These are phyloP conservation scores for Annulohypoxylon nitens DNA, from an alignment of 495 filamentous ascomycete species.

Conservation along the genomic window DNA sequence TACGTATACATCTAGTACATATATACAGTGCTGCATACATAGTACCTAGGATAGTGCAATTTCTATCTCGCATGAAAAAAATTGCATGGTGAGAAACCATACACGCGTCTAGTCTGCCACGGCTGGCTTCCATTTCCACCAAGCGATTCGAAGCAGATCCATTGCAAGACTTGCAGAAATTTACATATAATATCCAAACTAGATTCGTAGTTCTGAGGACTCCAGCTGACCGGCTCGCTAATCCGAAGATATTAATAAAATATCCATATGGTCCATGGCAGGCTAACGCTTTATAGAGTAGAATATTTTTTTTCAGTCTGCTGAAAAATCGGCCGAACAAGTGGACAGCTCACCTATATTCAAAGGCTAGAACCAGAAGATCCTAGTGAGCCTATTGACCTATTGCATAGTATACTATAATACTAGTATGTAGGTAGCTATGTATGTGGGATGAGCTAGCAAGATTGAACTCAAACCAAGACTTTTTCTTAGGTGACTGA, in stretches of 20 bases:
- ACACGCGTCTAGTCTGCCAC: slow-evolving; percentile 38
- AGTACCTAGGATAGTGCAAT: slow-evolving; percentile 31
- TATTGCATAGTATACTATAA: background rate
- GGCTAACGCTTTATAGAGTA: background rate
- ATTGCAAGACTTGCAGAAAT: background rate
- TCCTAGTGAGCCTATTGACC: background rate
- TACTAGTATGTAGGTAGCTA: background rate
- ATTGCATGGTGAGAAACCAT: slow-evolving; percentile 36
- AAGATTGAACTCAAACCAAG: slow-evolving; percentile 34
- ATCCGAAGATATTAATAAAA: slow-evolving; percentile 4
- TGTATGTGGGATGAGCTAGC: slow-evolving; percentile 10
- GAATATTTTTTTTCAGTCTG: background rate
- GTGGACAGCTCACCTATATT: background rate
- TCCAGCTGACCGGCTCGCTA: background rate
- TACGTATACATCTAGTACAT: slow-evolving; percentile 31
- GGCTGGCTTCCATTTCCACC: slow-evolving; percentile 17
- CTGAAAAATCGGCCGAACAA: slow-evolving; percentile 1
- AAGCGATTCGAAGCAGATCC: slow-evolving; percentile 3
- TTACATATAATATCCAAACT: background rate
- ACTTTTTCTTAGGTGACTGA: background rate
- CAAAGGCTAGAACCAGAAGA: slow-evolving; percentile 5
- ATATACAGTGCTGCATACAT: slow-evolving; percentile 1
- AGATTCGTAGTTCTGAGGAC: background rate
- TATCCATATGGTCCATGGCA: background rate
- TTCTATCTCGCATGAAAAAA: slow-evolving; percentile 27